These are phyloP conservation scores for Blastomyces emzantsi DNA, from an alignment of 2,329 filamentous ascomycete genomes.

Conservation along the genomic window DNA sequence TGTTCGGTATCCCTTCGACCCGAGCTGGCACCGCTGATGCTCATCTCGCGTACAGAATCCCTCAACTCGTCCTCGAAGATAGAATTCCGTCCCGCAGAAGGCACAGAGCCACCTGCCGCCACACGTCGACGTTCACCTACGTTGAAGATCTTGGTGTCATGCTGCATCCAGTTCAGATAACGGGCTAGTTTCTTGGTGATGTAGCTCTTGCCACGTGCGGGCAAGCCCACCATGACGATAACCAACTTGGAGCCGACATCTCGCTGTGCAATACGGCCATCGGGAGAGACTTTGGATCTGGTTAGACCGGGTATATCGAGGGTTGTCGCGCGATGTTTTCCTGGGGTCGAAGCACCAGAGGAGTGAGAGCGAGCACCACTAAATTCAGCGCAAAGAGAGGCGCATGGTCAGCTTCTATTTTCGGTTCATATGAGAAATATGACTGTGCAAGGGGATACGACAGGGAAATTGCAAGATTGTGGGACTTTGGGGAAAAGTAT, in stretches of 20 bases:
- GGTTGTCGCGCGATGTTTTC: constrained; percentile 78
- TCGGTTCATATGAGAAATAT: not conserved
- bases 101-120: constrained; percentile 46
- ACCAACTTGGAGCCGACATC: constrained; percentile 95
- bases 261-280: constrained; percentile 84
- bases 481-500: not conserved
- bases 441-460: not conserved
- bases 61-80: constrained; percentile 35
- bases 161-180: constrained; percentile 95
- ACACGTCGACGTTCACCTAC: constrained; percentile 84
- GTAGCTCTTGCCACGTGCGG: constrained; percentile 93
- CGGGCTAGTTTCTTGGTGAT: constrained; percentile 97
- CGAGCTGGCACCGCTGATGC: constrained; percentile 28
- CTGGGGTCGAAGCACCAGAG: constrained; percentile 67
- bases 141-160: constrained; percentile 94
- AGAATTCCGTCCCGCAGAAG: constrained; percentile 13
- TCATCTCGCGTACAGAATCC: constrained; percentile 38
- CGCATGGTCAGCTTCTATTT: not conserved
- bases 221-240: constrained; percentile 96
- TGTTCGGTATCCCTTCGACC: constrained; percentile 22
- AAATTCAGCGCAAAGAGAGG: constrained; percentile 6
- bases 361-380: constrained; percentile 63
- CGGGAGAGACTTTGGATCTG: constrained; percentile 87
- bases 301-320: constrained; percentile 96
- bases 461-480: not conserved